Evolutionary conservation across 371 early-diverging fungal species (phyloP).

Genomic region (Circinella minor): DNA sequence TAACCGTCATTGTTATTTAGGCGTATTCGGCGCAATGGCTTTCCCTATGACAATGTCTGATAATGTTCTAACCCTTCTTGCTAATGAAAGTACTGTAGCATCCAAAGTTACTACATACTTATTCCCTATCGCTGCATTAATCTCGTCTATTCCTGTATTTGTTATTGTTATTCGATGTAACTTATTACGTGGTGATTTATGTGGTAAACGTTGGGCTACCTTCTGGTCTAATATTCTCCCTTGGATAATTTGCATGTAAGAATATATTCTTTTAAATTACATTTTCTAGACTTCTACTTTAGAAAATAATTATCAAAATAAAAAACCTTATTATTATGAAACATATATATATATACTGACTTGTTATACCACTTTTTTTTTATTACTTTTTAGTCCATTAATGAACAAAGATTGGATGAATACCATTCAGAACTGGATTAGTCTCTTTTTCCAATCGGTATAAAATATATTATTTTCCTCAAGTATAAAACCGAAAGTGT

Average conservation of each 20-base stretch:
- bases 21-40: conserved; percentile 65
- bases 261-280: too few species aligned
- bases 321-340: too few species aligned
- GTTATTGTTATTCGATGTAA: conserved; percentile 76
- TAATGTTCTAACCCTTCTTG: conserved; percentile 51
- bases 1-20: conserved; percentile 15
- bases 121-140: conserved; percentile 73
- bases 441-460: conserved; percentile 55
- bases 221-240: conserved; percentile 69
- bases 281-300: too few species aligned
- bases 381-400: conserved; percentile 30
- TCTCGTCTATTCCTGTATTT: conserved; percentile 79
- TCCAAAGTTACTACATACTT: conserved; percentile 66
- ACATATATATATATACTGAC: background rate
- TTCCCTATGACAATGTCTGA: conserved; percentile 55
- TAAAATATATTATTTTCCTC: background rate
- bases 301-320: too few species aligned
- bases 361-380: too few species aligned
- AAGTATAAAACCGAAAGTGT: too few species aligned
- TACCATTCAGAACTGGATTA: conserved; percentile 49
- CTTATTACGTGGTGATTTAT: conserved; percentile 58
- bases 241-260: conserved; percentile 66
- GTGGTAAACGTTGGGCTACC: conserved; percentile 57
- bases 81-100: conserved; percentile 38
- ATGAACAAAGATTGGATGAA: conserved; percentile 41